Percentiles rank a stretch among this genome's conserved stretches.
Conservation (phyloP, 345 rosid species). For the Melaleuca quinquenervia region DNA sequence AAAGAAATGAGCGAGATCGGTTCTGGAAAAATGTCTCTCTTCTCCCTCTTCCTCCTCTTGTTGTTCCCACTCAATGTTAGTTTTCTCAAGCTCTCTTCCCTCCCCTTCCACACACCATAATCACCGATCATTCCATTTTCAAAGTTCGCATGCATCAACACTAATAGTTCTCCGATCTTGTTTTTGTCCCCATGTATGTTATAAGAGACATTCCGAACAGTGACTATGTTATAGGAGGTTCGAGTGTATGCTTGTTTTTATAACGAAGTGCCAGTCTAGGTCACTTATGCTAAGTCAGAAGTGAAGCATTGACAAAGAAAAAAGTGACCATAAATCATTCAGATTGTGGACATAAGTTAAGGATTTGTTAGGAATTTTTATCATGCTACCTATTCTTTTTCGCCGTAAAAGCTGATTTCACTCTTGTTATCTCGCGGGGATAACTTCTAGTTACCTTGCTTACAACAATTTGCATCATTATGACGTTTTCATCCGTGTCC, state of each 20-base stretch:
- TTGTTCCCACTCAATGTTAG: constrained; percentile 22
- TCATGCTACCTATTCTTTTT: neutral
- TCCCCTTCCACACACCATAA: neutral
- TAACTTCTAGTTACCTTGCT: neutral
- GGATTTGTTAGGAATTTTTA: neutral
- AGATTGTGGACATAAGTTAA: neutral
- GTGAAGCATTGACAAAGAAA: neutral
- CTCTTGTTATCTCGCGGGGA: neutral
- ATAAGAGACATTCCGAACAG: neutral
- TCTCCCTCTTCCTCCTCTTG: neutral
- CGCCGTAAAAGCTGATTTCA: neutral
- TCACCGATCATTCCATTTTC: neutral
- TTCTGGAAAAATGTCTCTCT: neutral
- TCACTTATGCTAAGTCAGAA: neutral
- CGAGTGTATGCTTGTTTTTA: neutral
- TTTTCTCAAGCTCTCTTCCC: neutral
- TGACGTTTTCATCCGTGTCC: neutral
- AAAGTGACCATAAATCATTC: neutral
- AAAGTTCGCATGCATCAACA: neutral
- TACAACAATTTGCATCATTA: neutral
- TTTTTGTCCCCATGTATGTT: neutral
- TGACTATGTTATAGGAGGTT: no score
- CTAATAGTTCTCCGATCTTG: neutral
- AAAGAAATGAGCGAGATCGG: neutral
- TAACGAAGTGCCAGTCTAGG: neutral